Base-by-base conservation (phyloP, 306 rosid species). In the Medicago ruthenica region DNA sequence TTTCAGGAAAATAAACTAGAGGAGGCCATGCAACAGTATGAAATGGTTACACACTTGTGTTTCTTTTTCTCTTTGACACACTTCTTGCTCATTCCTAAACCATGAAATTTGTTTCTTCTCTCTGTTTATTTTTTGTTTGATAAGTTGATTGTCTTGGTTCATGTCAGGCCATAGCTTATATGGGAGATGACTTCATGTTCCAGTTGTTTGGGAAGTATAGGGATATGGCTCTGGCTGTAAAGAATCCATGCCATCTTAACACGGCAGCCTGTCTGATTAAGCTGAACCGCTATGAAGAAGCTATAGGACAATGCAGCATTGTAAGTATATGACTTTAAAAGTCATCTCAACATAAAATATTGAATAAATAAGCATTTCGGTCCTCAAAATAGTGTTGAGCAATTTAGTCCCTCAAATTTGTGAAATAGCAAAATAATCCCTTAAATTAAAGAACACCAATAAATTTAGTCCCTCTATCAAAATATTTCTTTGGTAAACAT, bases 21-120 rank as follows among this genome's bases (percentile, higher is more conserved):
- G 81, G 98, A 92, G 87, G 98, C 98, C 76, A 95, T 95, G 96
- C 97, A 89, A 90, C 97, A 87, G 95, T 90, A 90, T 88, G 94
- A 91, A 92, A 95, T 92, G 98, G 98, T 92, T 81, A 84, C 81
- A 21, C 71, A 70, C 87, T 83, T 27, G 51, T 76, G 73, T 77
- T 83, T 73, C 87, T 81, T 84, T 8, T 17, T 60, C 80, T 37
- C 79, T 80, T 62, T 41, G 60, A 31, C 73, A 47, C 62, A 24
- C 16, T 42, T 71, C 17, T 71, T 58, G 39, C 22, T 45, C 18
- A 22, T 59, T 76, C 45, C 18, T 76, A 41, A 24, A 67, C 62
- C 27, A 60, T 27, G 51, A 64, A 79, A 8, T 5, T 59, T 65
- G 6, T 70, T 22, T 62, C 15, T 39, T 66, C 67, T 50, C 41